Evolutionary conservation across 139 green algal genomes (phyloP).

Genomic region (Haematococcus sp.): DNA sequence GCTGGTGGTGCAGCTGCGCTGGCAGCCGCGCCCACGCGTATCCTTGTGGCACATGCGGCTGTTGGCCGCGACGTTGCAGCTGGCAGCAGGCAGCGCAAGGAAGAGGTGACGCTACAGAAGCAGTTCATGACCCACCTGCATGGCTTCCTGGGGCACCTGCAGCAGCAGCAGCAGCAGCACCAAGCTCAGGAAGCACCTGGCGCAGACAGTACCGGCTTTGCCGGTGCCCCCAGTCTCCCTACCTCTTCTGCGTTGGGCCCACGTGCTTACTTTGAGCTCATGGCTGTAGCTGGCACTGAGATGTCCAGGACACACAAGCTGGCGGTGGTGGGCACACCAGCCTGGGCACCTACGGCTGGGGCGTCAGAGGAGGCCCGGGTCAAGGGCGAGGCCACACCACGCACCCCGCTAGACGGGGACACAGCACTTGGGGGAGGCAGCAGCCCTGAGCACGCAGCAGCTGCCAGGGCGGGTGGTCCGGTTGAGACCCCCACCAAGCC

Average conservation of each 20-base stretch:
- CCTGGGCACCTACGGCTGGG: too few species aligned
- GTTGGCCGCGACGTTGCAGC: too few species aligned
- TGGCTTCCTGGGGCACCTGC: not conserved
- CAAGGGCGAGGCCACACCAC: too few species aligned
- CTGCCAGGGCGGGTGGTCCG: not conserved
- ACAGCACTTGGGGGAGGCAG: not conserved
- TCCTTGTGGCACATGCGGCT: too few species aligned
- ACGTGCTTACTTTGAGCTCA: constrained; percentile 7
- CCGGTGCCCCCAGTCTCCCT: too few species aligned
- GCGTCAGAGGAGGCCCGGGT: too few species aligned
- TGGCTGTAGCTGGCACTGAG: constrained; percentile 3
- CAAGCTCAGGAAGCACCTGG: not conserved
- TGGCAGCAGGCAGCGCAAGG: too few species aligned
- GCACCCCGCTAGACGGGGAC: too few species aligned
- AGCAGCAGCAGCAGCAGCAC: not conserved
- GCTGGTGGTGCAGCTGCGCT: too few species aligned
- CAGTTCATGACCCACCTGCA: not conserved
- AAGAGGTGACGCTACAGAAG: not conserved
- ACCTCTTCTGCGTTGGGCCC: not conserved
- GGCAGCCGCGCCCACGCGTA: too few species aligned
- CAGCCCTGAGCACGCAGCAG: not conserved
- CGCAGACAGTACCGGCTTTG: not conserved
- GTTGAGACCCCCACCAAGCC: too few species aligned
- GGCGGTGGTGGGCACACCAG: not conserved
- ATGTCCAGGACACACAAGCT: not conserved